phyloP scores from a whole-genome alignment of 78 protist species.

The Anaeramoeba flamelloides region DNA sequence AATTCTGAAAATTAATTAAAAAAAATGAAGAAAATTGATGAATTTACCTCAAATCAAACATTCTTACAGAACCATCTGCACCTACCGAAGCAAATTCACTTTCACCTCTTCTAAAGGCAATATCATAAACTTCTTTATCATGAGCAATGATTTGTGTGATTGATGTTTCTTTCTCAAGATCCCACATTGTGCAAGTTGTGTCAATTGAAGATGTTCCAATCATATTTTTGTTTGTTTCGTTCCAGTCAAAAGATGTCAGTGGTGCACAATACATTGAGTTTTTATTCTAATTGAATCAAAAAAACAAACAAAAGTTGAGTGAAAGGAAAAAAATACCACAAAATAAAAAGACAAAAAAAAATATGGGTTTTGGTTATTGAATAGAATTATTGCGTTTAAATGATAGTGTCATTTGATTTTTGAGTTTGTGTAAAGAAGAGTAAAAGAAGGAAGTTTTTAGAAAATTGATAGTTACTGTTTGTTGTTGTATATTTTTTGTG shows the following conservation, averaged over 20 bases:
- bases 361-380: too few species aligned
- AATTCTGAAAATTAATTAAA: too few species aligned
- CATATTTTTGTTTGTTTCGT: constrained; percentile 52
- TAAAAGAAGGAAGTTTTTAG: not conserved
- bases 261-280: constrained; percentile 87
- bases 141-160: constrained; percentile 94
- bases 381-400: too few species aligned
- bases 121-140: constrained; percentile 92
- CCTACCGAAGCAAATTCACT: too few species aligned
- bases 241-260: constrained; percentile 94
- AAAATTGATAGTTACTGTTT: too few species aligned
- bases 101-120: constrained; percentile 53
- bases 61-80: constrained; percentile 91
- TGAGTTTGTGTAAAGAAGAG: not conserved
- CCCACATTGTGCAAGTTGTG: constrained; percentile 90
- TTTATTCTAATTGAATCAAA: constrained; percentile 49
- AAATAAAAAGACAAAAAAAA: too few species aligned
- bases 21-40: too few species aligned
- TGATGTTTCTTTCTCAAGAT: constrained; percentile 35
- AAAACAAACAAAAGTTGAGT: too few species aligned
- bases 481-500: too few species aligned
- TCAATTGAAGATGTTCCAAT: constrained; percentile 73
- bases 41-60: constrained; percentile 84
- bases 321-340: not conserved
- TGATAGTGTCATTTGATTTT: too few species aligned